Conservation (phyloP, 805 yeast species). For the Lipomyces chichibuensis region DNA sequence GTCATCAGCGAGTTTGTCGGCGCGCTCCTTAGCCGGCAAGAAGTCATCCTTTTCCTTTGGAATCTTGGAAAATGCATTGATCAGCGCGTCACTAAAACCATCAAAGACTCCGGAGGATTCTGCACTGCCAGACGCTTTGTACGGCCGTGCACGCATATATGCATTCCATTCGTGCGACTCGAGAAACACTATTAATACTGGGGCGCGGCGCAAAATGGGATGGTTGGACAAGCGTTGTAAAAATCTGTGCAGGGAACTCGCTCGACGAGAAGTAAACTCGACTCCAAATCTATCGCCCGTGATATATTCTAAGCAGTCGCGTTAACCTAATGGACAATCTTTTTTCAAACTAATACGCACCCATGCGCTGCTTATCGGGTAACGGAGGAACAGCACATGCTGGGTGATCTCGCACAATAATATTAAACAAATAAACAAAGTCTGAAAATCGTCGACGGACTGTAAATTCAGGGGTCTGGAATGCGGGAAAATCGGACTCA, state of each 20-base stretch:
- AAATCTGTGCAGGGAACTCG: conserved; percentile 78
- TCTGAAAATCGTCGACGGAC: conserved; percentile 86
- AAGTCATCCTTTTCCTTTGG: conserved; percentile 70
- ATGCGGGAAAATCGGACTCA: conserved; percentile 61
- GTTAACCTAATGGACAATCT: not conserved
- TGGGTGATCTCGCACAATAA: conserved; percentile 76
- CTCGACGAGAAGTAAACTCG: conserved; percentile 81
- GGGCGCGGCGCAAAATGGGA: conserved; percentile 68
- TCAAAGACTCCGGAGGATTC: conserved; percentile 58
- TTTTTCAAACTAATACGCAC: conserved; percentile 14
- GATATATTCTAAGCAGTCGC: conserved; percentile 60
- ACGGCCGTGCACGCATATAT: conserved; percentile 53
- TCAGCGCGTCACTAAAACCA: conserved; percentile 82
- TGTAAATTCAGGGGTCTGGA: conserved; percentile 50
- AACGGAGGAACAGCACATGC: conserved; percentile 88
- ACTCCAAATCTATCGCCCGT: conserved; percentile 90
- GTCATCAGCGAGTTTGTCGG: conserved; percentile 84
- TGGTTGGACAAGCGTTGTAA: conserved; percentile 73
- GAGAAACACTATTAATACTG: conserved; percentile 69
- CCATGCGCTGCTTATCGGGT: conserved; percentile 85
- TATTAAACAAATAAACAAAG: conserved; percentile 74
- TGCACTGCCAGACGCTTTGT: conserved; percentile 45
- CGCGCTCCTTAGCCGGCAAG: conserved; percentile 76
- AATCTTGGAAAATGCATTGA: conserved; percentile 89
- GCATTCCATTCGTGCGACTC: conserved; percentile 77